Evolutionary conservation across 2,329 filamentous ascomycete species (phyloP).

Genomic region (Cyphellophora attinorum): DNA sequence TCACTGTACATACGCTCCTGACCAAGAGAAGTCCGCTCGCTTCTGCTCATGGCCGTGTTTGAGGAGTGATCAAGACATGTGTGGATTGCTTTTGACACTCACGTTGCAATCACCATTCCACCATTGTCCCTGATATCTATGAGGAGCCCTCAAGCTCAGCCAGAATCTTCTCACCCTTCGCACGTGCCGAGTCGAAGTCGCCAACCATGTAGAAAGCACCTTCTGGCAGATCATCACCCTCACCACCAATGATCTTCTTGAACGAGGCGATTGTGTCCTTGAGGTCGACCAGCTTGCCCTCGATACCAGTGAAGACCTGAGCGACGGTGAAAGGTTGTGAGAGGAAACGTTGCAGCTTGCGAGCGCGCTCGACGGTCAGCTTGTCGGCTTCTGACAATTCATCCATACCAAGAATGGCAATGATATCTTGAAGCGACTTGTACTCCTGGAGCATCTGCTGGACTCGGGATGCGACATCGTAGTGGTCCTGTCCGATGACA

Average conservation of each 20-base stretch:
- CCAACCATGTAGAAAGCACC: constrained; percentile 97
- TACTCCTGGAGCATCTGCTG: constrained; percentile 99
- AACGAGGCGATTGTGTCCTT: constrained; percentile 98
- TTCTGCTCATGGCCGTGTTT: no score
- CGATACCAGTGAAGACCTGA: constrained; percentile 65
- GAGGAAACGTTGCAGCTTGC: constrained; percentile 99
- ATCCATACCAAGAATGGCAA: constrained; percentile 99
- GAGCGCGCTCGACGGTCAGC: constrained; percentile 99
- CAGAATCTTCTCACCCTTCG: constrained; percentile 99
- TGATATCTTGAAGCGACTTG: constrained; percentile 99
- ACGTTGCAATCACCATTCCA: no score
- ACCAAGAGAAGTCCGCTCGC: no score
- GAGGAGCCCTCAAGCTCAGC: constrained; percentile 70
- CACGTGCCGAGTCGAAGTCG: constrained; percentile 82
- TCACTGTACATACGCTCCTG: no score
- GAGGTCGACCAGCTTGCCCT: constrained; percentile 92
- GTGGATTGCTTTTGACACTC: no score
- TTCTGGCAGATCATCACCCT: constrained; percentile 93
- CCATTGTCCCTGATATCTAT: constrained; percentile 23
- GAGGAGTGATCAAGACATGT: no score
- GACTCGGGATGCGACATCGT: constrained; percentile 85
- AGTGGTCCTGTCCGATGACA: constrained; percentile 97
- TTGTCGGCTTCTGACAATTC: constrained; percentile 98
- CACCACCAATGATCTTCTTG: constrained; percentile 92
- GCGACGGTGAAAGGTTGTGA: constrained; percentile 94